Base-by-base conservation (phyloP, 1,139 yeast species). In the Blastobotrys indianensis region DNA sequence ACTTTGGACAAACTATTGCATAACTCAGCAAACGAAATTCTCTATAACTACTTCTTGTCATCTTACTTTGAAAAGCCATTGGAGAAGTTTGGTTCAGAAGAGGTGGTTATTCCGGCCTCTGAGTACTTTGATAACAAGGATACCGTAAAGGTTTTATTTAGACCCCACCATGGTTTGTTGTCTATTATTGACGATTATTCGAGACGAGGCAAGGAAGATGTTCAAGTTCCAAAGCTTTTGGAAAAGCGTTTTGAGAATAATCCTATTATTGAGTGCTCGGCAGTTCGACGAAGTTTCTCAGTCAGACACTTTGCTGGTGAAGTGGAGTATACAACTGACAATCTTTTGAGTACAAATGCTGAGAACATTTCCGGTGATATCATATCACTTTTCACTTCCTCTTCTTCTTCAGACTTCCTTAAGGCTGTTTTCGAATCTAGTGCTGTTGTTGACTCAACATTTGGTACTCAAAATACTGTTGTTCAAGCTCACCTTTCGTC, bases 301-400 rank as follows among this genome's bases (percentile, higher is more conserved):
- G 64, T 69, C 15, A 57, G 65, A 13, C 73, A 69, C 46, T 69
- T 64, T 47, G 69, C 68, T 13, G 74, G 73, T 16, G 72, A 69
- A 45, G 71, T 68, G 8, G 68, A 62, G 44, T 69, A 69, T 51
- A 48, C 61, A 3, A 62, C 63, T 15, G 66, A 65, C 38, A 53
- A 54, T 16, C 50, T 69, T 20, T 51, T 69, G 29, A 61, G 60
- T 2, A 60, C 66, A 20, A 64, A 67, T 41, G 56, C 59, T 5
- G 73, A 69, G 45, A 57, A 62, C 28, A 64, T 69, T 29, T 64
- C 71, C 11, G 67, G 70, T 15, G 73, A 69, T 41, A 63, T 69
- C 37, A 66, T 69, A 46, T 59, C 63, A 12, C 58, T 69, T 9
- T 68, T 69, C 54, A 67, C 69, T 5, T 61, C 67, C 5, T 61